Evolutionary conservation across 192 early-diverging fungal species (phyloP).

Genomic region (Coemansia umbellata): DNA sequence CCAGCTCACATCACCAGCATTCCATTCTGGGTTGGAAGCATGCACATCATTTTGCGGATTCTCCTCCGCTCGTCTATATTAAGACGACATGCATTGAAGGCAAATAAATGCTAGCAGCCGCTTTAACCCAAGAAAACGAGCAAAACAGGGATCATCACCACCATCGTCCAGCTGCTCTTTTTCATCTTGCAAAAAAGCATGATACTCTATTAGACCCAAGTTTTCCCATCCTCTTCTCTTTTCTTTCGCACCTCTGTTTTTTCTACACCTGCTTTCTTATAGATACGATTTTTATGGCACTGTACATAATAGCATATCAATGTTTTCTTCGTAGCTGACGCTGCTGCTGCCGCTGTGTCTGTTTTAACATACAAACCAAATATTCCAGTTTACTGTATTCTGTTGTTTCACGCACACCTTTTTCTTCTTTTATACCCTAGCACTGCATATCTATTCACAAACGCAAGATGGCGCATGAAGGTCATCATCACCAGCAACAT

Average conservation of each 20-base stretch:
- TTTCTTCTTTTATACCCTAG: background rate
- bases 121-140: background rate
- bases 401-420: background rate
- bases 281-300: background rate
- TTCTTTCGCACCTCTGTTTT: background rate
- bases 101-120: background rate
- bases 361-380: background rate
- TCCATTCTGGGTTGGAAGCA: background rate
- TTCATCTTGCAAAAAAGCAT: too few species aligned
- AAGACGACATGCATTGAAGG: too few species aligned
- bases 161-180: background rate
- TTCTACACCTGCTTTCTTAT: background rate
- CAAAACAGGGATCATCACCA: background rate
- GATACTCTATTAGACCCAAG: too few species aligned
- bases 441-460: background rate
- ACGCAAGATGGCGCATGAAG: background rate
- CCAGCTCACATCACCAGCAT: too few species aligned
- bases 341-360: too few species aligned
- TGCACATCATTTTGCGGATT: background rate
- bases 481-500: background rate
- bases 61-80: too few species aligned
- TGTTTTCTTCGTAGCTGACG: background rate
- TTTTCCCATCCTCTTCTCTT: background rate
- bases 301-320: slow-evolving; percentile 5
- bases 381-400: too few species aligned